Evolutionary conservation across 2,329 filamentous ascomycete genomes (phyloP).

Genomic region (Tolypocladium cylindrosporum): DNA sequence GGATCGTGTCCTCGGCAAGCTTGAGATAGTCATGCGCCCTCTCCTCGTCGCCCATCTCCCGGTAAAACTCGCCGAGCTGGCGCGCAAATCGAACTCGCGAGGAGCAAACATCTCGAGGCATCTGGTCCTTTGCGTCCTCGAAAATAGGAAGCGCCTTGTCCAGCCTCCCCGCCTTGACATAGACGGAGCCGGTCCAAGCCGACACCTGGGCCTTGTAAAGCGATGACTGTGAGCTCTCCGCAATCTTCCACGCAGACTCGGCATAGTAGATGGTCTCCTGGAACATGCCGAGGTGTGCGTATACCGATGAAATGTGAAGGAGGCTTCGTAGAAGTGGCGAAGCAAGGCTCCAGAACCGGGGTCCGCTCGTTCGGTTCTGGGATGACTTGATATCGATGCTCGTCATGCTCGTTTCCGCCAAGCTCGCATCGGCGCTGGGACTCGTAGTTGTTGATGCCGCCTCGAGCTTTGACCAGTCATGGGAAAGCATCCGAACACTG

Average conservation of each 20-base stretch:
- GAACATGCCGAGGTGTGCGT: conserved; percentile 75
- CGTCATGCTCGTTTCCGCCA: conserved; percentile 18
- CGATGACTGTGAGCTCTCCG: conserved; percentile 54
- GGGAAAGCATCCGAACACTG: conserved; percentile 44
- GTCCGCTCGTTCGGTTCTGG: conserved; percentile 21
- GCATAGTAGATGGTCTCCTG: conserved; percentile 83
- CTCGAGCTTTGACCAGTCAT: conserved; percentile 46
- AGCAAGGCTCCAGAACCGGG: conserved; percentile 72
- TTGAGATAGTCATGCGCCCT: conserved; percentile 32
- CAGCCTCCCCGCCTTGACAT: conserved; percentile 46
- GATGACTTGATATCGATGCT: conserved; percentile 13
- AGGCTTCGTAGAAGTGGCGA: conserved; percentile 63
- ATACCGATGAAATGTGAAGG: conserved; percentile 65
- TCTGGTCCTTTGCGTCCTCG: conserved; percentile 39
- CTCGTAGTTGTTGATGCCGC: conserved; percentile 8
- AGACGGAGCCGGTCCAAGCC: conserved; percentile 45
- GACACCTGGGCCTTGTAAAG: conserved; percentile 46
- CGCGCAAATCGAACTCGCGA: conserved; percentile 36
- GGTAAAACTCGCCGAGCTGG: conserved; percentile 45
- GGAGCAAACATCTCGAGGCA: conserved; percentile 30
- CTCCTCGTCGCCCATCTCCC: conserved; percentile 34
- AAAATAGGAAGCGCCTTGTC: conserved; percentile 47
- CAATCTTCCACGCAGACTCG: conserved; percentile 72
- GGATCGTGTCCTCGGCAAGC: conserved; percentile 38
- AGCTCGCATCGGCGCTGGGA: conserved; percentile 14